Percentiles rank a stretch among this genome's conserved stretches.
Conservation (phyloP, 257 asterid species). For the Fraxinus quadrangulata region DNA sequence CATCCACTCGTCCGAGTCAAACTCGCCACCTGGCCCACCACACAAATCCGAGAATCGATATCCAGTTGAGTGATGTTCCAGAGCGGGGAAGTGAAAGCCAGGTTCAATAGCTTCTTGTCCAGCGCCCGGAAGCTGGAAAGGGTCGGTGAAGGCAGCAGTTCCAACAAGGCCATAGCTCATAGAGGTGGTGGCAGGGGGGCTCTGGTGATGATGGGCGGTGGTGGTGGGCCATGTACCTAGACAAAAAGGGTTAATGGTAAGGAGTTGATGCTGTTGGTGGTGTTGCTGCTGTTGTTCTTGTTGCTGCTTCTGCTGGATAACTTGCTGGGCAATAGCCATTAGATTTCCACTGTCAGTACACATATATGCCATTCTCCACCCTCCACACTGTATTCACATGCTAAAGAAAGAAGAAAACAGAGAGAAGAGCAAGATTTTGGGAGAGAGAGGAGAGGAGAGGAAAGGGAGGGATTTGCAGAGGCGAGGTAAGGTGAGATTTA, state of each 20-base stretch:
- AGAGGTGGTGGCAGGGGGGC: slow-evolving; percentile 39
- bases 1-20: slow-evolving; percentile 99
- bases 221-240: slow-evolving; percentile 44
- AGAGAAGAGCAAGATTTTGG: not conserved
- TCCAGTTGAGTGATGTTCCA: slow-evolving; percentile 55
- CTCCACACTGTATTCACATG: not conserved
- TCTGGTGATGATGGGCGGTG: slow-evolving; percentile 32
- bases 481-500: not conserved
- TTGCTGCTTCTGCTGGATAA: slow-evolving; percentile 89
- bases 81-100: slow-evolving; percentile 65
- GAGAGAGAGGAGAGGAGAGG: too few species aligned
- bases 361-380: slow-evolving; percentile 78
- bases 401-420: not conserved
- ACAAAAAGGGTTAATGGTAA: slow-evolving; percentile 61
- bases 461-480: not conserved
- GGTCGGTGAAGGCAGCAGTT: slow-evolving; percentile 59
- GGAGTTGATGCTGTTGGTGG: slow-evolving; percentile 48
- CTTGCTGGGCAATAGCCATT: slow-evolving; percentile 98
- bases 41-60: slow-evolving; percentile 68
- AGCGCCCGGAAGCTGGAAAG: slow-evolving; percentile 56
- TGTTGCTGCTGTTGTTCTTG: slow-evolving; percentile 82
- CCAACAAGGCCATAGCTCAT: slow-evolving; percentile 48
- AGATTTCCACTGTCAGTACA: slow-evolving; percentile 97
- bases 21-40: slow-evolving; percentile 61
- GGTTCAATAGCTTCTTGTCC: slow-evolving; percentile 56